Evolutionary conservation across 768 basidiomycete genomes (phyloP).

Genomic region (Hortiboletus flavorubellus): DNA sequence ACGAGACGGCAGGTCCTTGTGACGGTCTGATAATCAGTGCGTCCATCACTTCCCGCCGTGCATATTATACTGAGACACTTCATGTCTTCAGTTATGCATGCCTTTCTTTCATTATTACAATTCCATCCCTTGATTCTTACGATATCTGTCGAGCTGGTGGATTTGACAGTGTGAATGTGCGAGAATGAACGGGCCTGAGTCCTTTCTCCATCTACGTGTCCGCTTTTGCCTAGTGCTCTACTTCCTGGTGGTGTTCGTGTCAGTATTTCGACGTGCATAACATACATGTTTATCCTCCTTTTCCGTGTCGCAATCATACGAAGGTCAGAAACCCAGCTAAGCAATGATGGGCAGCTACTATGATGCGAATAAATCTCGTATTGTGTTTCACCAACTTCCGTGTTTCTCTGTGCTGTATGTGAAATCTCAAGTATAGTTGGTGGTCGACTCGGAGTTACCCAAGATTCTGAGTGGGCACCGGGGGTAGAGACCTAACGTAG

Average conservation of each 20-base stretch:
- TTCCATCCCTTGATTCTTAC: constrained; percentile 2
- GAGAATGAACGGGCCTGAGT: not conserved
- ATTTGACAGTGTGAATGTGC: not conserved
- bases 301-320: not conserved
- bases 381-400: no score
- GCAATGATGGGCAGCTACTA: no score
- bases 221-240: not conserved
- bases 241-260: not conserved
- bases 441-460: no score
- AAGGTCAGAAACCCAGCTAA: not conserved
- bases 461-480: no score
- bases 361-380: no score
- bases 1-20: not conserved
- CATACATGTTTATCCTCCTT: not conserved
- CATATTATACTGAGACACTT: not conserved
- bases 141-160: not conserved
- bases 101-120: not conserved
- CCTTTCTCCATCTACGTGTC: not conserved
- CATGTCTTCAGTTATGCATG: not conserved
- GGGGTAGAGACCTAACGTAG: no score
- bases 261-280: not conserved
- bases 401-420: no score
- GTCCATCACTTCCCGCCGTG: not conserved
- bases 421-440: no score
- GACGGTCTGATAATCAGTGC: not conserved